phyloP scores from a whole-genome alignment of 768 basidiomycete genomes.

The Podaxis carcinomalis region DNA sequence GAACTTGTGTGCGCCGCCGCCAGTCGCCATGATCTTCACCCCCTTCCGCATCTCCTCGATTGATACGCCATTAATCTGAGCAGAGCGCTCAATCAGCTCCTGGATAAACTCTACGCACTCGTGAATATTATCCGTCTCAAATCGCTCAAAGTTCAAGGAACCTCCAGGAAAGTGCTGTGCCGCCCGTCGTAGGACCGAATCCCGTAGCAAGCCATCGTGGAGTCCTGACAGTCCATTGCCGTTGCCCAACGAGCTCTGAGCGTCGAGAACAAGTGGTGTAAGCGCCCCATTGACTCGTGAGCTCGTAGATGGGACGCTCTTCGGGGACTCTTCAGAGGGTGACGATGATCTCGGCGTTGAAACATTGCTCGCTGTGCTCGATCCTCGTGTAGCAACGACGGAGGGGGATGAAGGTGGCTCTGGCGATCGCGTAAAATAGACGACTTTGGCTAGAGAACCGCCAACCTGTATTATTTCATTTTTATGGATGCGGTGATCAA shows the following conservation, averaged over 20 bases:
- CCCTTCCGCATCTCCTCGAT: constrained; percentile 87
- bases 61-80: constrained; percentile 78
- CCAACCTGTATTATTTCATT: constrained; percentile 64
- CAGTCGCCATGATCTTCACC: constrained; percentile 97
- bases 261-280: constrained; percentile 74
- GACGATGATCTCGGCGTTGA: constrained; percentile 42
- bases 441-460: constrained; percentile 95
- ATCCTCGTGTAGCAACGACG: constrained; percentile 54
- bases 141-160: constrained; percentile 95
- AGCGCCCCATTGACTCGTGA: constrained; percentile 65
- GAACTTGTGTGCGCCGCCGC: constrained; percentile 95
- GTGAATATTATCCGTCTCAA: constrained; percentile 87
- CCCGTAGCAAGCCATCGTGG: constrained; percentile 46
- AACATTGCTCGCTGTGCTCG: constrained; percentile 41
- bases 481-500: not conserved
- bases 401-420: constrained; percentile 81
- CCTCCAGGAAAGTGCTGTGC: constrained; percentile 91
- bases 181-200: constrained; percentile 64
- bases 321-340: constrained; percentile 30
- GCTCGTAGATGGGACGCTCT: constrained; percentile 23
- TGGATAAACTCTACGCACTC: constrained; percentile 85
- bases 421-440: constrained; percentile 95
- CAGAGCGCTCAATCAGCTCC: constrained; percentile 81
- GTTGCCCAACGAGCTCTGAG: constrained; percentile 24
- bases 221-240: constrained; percentile 32